These are phyloP conservation scores for Bombardia bombarda DNA, from an alignment of 495 filamentous ascomycete genomes.

Conservation along the genomic window DNA sequence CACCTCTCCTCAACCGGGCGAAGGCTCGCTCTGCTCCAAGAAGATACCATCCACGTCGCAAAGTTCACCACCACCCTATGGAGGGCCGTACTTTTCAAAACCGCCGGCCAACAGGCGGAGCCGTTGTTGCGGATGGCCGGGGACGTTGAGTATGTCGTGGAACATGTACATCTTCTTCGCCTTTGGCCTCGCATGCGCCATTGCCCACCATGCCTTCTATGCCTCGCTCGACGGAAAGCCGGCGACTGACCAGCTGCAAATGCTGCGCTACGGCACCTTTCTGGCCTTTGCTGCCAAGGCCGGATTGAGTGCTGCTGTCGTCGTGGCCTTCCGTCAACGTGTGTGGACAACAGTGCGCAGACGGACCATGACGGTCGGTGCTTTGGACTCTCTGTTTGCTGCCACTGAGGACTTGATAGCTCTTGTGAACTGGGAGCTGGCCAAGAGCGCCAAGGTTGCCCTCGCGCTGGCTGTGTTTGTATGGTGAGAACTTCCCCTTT, in stretches of 20 bases:
- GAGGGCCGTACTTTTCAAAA: neutral
- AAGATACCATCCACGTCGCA: neutral
- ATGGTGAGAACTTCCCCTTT: conserved; percentile 13
- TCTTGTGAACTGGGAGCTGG: conserved; percentile 24
- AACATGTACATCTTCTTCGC: conserved; percentile 26
- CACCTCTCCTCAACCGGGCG: neutral
- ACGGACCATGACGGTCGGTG: conserved; percentile 23
- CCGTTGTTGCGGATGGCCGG: neutral
- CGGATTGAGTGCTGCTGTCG: conserved; percentile 23
- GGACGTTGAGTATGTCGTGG: conserved; percentile 19
- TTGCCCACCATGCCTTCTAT: conserved; percentile 29
- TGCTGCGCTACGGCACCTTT: conserved; percentile 32
- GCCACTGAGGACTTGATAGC: conserved; percentile 23
- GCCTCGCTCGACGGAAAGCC: conserved; percentile 18
- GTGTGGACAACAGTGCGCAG: conserved; percentile 30
- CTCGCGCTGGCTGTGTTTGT: conserved; percentile 24
- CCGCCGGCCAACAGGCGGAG: neutral
- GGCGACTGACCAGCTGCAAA: conserved; percentile 23
- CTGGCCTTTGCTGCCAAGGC: conserved; percentile 29
- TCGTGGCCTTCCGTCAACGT: conserved; percentile 24
- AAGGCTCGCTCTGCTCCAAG: neutral
- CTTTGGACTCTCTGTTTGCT: conserved; percentile 29
- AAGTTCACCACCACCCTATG: neutral
- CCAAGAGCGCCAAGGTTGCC: conserved; percentile 24
- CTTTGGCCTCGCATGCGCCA: conserved; percentile 25